phyloP scores from a whole-genome alignment of 257 asterid genomes.

The Solanum chmielewskii region DNA sequence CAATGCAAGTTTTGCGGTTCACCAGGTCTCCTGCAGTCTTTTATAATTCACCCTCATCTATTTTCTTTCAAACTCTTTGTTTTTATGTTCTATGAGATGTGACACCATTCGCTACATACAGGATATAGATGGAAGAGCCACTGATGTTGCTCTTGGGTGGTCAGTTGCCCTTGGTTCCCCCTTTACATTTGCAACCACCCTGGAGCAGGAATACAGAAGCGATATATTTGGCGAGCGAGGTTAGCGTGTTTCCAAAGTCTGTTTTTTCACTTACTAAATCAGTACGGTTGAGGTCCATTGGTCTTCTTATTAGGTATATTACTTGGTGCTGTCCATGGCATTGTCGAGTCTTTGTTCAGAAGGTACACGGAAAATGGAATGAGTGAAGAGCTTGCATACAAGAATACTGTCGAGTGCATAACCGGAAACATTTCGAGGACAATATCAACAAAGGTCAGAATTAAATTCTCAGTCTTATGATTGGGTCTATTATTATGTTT shows the following conservation, averaged over 20 bases:
- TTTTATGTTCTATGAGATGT: neutral
- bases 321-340: slow-evolving; percentile 95
- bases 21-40: slow-evolving; percentile 45
- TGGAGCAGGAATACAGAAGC: slow-evolving; percentile 85
- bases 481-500: neutral
- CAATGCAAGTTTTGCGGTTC: slow-evolving; percentile 88
- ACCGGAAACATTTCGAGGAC: slow-evolving; percentile 80
- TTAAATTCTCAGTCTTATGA: neutral
- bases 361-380: slow-evolving; percentile 91
- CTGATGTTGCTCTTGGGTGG: slow-evolving; percentile 98
- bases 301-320: slow-evolving; percentile 51
- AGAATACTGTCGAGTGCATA: slow-evolving; percentile 85
- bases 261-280: neutral
- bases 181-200: slow-evolving; percentile 82
- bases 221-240: slow-evolving; percentile 98
- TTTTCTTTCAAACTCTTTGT: neutral
- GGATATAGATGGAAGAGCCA: slow-evolving; percentile 97
- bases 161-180: slow-evolving; percentile 96
- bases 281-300: neutral
- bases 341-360: slow-evolving; percentile 86
- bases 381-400: slow-evolving; percentile 85
- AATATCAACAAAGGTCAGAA: slow-evolving; percentile 71
- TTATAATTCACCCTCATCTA: neutral
- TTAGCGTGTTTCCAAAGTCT: slow-evolving; percentile 5
- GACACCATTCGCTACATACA: neutral